Conservation (phyloP, 2,329 filamentous ascomycete genomes). For the Colletotrichum eleusines region DNA sequence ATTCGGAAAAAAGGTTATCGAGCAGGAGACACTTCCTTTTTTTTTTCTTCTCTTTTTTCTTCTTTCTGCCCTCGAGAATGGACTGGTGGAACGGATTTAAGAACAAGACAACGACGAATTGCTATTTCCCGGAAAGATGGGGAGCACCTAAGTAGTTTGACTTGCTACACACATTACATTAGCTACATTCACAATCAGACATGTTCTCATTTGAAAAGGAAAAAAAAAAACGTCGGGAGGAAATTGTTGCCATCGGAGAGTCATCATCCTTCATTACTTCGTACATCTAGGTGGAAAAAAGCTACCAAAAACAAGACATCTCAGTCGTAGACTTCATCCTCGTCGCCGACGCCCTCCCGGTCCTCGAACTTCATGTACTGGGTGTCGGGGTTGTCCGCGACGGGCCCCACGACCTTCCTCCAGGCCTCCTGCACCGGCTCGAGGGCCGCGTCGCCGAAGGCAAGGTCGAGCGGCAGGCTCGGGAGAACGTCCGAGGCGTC, state of each 20-base stretch:
- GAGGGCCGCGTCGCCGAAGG: conserved; percentile 79
- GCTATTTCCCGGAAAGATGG: conserved; percentile 12
- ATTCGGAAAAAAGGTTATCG: not conserved
- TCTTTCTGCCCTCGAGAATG: too few relatives aligned
- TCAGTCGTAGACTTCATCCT: conserved; percentile 63
- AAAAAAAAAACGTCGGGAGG: not conserved
- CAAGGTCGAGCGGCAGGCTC: conserved; percentile 71
- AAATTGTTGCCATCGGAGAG: not conserved
- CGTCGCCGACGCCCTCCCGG: conserved; percentile 71
- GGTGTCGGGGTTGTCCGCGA: conserved; percentile 54
- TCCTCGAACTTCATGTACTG: conserved; percentile 85
- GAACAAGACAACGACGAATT: conserved; percentile 10
- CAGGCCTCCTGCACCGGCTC: conserved; percentile 77
- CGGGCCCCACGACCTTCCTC: conserved; percentile 69
- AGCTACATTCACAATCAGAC: conserved; percentile 34
- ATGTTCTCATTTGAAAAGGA: conserved; percentile 10
- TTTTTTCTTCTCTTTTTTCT: too few relatives aligned
- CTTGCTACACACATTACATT: conserved; percentile 28
- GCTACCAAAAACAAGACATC: conserved; percentile 32
- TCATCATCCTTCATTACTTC: conserved; percentile 43
- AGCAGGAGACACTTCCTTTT: not conserved
- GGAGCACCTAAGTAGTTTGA: conserved; percentile 14
- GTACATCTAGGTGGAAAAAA: conserved; percentile 29
- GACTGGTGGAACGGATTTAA: not conserved
- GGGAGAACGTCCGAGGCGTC: conserved; percentile 67